Conservation (phyloP, 1,139 yeast species). For the Geotrichum fermentans region DNA sequence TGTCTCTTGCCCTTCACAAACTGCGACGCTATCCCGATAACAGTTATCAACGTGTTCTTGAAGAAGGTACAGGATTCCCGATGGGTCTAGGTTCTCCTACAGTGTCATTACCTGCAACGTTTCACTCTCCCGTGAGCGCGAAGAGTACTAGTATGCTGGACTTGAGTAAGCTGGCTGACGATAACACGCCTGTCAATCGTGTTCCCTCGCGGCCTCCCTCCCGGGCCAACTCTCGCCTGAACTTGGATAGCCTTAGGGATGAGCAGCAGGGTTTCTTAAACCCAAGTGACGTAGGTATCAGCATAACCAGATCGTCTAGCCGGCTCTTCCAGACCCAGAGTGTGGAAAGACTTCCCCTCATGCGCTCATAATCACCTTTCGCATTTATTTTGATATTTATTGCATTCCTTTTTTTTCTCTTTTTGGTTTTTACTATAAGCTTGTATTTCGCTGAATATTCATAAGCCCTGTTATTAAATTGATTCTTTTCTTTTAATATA, state of each 20-base stretch:
- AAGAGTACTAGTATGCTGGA: conserved; percentile 33
- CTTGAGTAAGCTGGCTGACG: conserved; percentile 21
- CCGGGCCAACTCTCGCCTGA: conserved; percentile 25
- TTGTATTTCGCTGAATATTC: not conserved
- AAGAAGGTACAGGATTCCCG: conserved; percentile 16
- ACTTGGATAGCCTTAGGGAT: not conserved
- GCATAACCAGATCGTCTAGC: conserved; percentile 5
- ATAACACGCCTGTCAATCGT: not conserved
- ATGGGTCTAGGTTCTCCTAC: conserved; percentile 18
- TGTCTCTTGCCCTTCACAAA: not conserved
- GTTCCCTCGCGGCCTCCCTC: conserved; percentile 22
- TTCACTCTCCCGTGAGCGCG: conserved; percentile 22
- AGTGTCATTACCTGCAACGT: conserved; percentile 20
- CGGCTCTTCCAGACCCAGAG: conserved; percentile 13
- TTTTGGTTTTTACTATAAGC: not conserved
- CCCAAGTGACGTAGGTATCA: conserved; percentile 5
- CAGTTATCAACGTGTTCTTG: conserved; percentile 17
- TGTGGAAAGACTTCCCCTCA: conserved; percentile 10
- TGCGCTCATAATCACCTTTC: not conserved
- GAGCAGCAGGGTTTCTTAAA: not conserved
- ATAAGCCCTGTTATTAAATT: not conserved
- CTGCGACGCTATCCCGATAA: conserved; percentile 3
- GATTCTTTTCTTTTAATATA: not conserved
- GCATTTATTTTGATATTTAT: not conserved
- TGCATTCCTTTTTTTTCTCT: not conserved